Conservation (phyloP, 495 filamentous ascomycete genomes). For the Penicillium bialowiezense region DNA sequence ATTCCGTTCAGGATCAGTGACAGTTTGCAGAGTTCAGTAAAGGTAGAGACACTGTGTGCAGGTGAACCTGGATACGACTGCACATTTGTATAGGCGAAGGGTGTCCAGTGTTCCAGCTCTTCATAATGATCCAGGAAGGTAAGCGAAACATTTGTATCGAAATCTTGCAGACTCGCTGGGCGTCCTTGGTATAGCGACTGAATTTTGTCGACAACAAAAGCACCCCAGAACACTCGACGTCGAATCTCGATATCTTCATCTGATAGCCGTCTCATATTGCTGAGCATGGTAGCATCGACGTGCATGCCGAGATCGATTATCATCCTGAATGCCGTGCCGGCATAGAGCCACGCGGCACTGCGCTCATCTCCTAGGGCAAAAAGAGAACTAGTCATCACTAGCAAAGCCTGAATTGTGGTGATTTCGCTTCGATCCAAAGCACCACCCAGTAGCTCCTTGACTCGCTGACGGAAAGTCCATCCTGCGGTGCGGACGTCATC, state of each 20-base stretch:
- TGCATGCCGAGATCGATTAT: slow-evolving; percentile 40
- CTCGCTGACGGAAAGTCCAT: slow-evolving; percentile 26
- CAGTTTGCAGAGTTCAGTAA: slow-evolving; percentile 19
- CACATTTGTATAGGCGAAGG: slow-evolving; percentile 16
- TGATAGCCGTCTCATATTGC: slow-evolving; percentile 1
- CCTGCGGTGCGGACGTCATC: slow-evolving; percentile 22
- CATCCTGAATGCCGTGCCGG: slow-evolving; percentile 31
- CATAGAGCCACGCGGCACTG: slow-evolving; percentile 33
- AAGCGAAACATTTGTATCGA: slow-evolving; percentile 21
- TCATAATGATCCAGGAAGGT: slow-evolving; percentile 28
- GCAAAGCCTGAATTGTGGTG: slow-evolving; percentile 21
- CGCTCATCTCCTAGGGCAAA: slow-evolving; percentile 18
- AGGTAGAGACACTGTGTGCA: slow-evolving; percentile 20
- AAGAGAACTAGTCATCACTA: slow-evolving; percentile 22
- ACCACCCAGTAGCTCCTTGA: slow-evolving; percentile 18
- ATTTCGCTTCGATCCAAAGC: slow-evolving; percentile 22
- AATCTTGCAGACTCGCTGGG: slow-evolving; percentile 15
- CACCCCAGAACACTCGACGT: slow-evolving; percentile 38
- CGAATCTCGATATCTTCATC: slow-evolving; percentile 36
- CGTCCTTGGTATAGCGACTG: slow-evolving; percentile 36
- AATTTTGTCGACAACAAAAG: slow-evolving; percentile 35
- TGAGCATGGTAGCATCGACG: slow-evolving; percentile 16
- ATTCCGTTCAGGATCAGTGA: slow-evolving; percentile 26
- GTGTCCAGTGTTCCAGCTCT: slow-evolving; percentile 31
- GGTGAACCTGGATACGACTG: slow-evolving; percentile 12